Evolutionary conservation across 2,329 filamentous ascomycete genomes (phyloP), one percentile per base, ranked within the genome.

Genomic region (Ophiocordyceps polyrhachis-furcata): DNA sequence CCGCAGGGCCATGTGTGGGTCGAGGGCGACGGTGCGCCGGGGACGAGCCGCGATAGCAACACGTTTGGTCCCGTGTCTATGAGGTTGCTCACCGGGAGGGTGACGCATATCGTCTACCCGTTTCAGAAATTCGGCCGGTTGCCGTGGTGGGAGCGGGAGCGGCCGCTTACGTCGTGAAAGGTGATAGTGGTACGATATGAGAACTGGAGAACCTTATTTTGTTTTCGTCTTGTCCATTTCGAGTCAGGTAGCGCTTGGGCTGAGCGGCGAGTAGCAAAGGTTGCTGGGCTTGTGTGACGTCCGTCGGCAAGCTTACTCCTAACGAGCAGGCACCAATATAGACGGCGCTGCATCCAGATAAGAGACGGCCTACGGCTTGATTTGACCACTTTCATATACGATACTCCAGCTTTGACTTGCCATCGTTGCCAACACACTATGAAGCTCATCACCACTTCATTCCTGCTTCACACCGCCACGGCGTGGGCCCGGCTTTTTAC

Each of bases 1-100:
- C 89, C 88, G 5, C 71, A 71, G 49, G 86, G 86, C 17, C 88
- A 96, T 65, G 71, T 96, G 25, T 98, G 91, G 91, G 77, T 98
- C 1, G 89, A 96, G 59, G 91, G 91, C 1, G 91, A 98, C 58
- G 86, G 82, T 13, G 73, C 74, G 54, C 73, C 75, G 53, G 70
- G 73, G 43, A 74, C 74, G 53, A 85, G 76, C 45, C 60, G 79
- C 48, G 91, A 98, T 64, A 94, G 87, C 61, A 93, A 94, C 62
- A 77, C 77, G 13, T 95, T 93, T 60, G 91, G 91, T 1, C 86
- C 91, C 4, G 77, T 93, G 42, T 81, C 83, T 21, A 76, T 75
- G 50, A 75, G 74, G 45, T 59, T 96, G 50, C 73, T 96, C 32
- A 77, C 79, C 35, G 88, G 88, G 0, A 78, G 71, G 54, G 77